Conservation (phyloP, 495 filamentous ascomycete species). For the Trichoderma reesei region DNA sequence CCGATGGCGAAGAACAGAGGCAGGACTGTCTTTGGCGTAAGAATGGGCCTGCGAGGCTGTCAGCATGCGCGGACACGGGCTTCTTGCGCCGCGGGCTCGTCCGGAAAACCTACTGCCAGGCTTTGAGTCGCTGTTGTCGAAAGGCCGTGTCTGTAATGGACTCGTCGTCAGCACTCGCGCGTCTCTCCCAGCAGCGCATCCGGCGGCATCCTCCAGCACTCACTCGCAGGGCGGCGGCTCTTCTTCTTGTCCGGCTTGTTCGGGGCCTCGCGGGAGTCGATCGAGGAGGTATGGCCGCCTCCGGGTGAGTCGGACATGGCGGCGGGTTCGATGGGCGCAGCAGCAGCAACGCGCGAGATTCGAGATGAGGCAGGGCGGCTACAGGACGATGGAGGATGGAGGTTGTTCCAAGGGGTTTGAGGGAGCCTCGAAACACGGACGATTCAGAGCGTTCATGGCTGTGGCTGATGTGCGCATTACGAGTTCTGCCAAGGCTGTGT, state of each 20-base stretch:
- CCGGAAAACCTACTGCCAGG: slow-evolving; percentile 67
- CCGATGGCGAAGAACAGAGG: slow-evolving; percentile 83
- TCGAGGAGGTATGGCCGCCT: slow-evolving; percentile 27
- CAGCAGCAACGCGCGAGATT: not conserved
- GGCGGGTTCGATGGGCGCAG: not conserved
- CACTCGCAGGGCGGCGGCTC: slow-evolving; percentile 77
- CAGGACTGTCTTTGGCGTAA: slow-evolving; percentile 86
- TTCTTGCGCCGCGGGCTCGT: not conserved
- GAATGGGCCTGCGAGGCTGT: slow-evolving; percentile 55
- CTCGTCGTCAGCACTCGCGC: slow-evolving; percentile 9
- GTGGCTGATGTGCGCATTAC: not conserved
- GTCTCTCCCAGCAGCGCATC: slow-evolving; percentile 3
- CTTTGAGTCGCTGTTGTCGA: slow-evolving; percentile 82
- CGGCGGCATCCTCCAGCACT: slow-evolving; percentile 22
- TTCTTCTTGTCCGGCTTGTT: slow-evolving; percentile 58
- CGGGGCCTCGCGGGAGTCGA: slow-evolving; percentile 29
- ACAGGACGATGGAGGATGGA: not conserved
- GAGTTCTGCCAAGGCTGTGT: slow-evolving; percentile 1
- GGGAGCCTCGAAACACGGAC: not conserved
- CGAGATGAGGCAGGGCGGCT: not conserved
- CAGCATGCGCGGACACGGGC: slow-evolving; percentile 7
- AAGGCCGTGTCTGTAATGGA: slow-evolving; percentile 68
- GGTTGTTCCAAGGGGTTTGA: not conserved
- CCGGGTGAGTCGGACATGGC: slow-evolving; percentile 23
- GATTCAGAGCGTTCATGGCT: not conserved